Percentiles rank a stretch among this genome's conserved stretches.
phyloP scores from a whole-genome alignment of 169 alveolate species.

The Cryptosporidium baileyi region DNA sequence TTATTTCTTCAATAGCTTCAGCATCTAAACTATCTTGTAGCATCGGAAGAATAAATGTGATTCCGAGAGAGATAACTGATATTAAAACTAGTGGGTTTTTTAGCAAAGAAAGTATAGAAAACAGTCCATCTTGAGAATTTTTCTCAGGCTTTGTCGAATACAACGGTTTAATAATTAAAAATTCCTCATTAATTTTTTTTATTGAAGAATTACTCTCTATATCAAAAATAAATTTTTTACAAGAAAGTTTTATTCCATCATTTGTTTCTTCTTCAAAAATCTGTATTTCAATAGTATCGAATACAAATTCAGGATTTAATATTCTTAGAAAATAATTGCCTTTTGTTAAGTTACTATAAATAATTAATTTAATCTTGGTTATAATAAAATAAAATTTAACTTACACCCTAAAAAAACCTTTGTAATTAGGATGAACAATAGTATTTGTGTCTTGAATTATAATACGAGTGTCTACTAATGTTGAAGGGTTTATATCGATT shows the following conservation, averaged over 20 bases:
- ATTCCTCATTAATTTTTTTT: not conserved
- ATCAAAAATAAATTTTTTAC: slow-evolving; percentile 5
- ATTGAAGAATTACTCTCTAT: not conserved
- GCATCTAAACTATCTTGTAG: slow-evolving; percentile 48
- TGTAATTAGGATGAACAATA: slow-evolving; percentile 15
- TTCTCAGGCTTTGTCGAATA: slow-evolving; percentile 6
- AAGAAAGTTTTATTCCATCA: slow-evolving; percentile 7
- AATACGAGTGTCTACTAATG: too few relatives aligned
- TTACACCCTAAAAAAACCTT: slow-evolving; percentile 47
- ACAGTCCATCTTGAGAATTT: not conserved
- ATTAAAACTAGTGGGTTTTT: slow-evolving; percentile 42
- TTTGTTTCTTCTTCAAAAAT: not conserved
- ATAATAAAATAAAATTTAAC: not conserved
- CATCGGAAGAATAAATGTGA: slow-evolving; percentile 25
- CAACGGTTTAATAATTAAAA: slow-evolving; percentile 16
- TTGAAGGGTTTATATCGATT: not conserved
- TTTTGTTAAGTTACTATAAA: not conserved
- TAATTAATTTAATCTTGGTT: not conserved
- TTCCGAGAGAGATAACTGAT: slow-evolving; percentile 26
- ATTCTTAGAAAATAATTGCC: slow-evolving; percentile 42
- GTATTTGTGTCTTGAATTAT: too few relatives aligned
- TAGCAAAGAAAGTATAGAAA: slow-evolving; percentile 1
- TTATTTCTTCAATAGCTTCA: slow-evolving; percentile 57
- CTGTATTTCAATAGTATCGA: not conserved
- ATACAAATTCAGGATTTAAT: not conserved